Evolutionary conservation across 2,329 filamentous ascomycete genomes (phyloP), one percentile per base, ranked within the genome.

Genomic region (Arachnopeziza araneosa): DNA sequence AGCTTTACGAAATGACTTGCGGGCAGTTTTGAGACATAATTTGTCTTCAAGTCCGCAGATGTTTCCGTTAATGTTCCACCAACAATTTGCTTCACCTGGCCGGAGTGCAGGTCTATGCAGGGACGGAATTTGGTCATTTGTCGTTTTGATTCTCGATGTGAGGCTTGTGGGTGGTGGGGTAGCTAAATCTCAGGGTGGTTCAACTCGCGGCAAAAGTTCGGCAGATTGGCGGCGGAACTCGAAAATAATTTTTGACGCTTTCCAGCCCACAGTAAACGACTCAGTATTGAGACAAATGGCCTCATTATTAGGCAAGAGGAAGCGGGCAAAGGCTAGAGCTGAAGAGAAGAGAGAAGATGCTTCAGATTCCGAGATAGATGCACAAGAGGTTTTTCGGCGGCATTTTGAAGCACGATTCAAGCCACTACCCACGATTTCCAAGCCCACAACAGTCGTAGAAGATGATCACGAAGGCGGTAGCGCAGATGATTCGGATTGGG

Each of bases 21-120:
- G 10, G 93, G 89, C 63, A 93, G 86, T 54, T 87, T 83, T 10
- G 95, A 97, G 63, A 96, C 88, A 78, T 91, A 93, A 76, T 99
- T 99, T 54, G 93, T 98, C 77, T 91, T 89, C 59, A 98, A 82
- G 59, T 83, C 80, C 7, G 80, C 74, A 1, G 83, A 83, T 9
- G 81, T 74, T 72, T 83, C 83, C 76, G 89, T 88, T 63, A 99
- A 83, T 1, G 95, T 98, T 61, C 95, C 93, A 68, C 95, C 95
- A 50, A 99, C 93, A 68, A 99, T 99, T 75, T 99, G 95, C 79
- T 99, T 99, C 61, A 99, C 95, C 73, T 93, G 88, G 17, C 95
- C 95, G n/a, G 93, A 88, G 75, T 99, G 95, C 57, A 99, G 84
- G 77, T 99, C 95, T 75, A 99, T 98, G 73, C 95, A 99, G 22